Evolutionary conservation across 1,284 basidiomycete species (phyloP).

Genomic region (Fistulina hepatica): DNA sequence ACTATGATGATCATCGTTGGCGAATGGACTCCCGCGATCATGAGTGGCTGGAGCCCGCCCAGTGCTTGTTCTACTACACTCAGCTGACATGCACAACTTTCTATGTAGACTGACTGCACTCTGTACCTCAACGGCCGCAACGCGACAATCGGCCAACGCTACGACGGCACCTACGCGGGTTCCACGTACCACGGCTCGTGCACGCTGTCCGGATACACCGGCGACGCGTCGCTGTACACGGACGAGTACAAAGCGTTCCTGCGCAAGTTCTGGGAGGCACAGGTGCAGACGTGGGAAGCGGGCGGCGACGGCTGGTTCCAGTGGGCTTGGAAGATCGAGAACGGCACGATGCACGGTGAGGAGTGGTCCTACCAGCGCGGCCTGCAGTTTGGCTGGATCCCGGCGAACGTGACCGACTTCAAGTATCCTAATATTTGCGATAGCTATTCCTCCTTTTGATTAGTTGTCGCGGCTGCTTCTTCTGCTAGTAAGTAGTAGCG

Average conservation of each 20-base stretch:
- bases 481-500: no score
- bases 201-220: conserved; percentile 56
- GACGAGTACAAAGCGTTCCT: conserved; percentile 76
- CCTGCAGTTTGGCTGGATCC: conserved; percentile 76
- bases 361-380: conserved; percentile 75
- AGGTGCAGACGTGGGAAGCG: conserved; percentile 55
- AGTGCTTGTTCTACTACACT: no score
- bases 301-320: conserved; percentile 51
- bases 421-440: conserved; percentile 33
- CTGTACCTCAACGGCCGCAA: conserved; percentile 65
- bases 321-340: conserved; percentile 37
- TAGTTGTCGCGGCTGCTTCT: no score
- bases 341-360: conserved; percentile 62
- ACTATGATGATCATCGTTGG: conserved; percentile 72
- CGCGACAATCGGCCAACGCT: conserved; percentile 61
- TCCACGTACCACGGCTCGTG: conserved; percentile 54
- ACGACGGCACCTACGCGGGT: conserved; percentile 48
- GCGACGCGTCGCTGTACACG: conserved; percentile 62
- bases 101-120: conserved; percentile 87
- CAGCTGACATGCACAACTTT: no score
- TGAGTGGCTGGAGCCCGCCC: no score
- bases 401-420: conserved; percentile 32
- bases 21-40: conserved; percentile 52
- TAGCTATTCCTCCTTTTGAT: conserved; percentile 6
- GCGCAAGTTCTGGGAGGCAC: conserved; percentile 77